These are phyloP conservation scores for Taphrina confusa DNA, from an alignment of 1,139 yeast species.

Conservation along the genomic window DNA sequence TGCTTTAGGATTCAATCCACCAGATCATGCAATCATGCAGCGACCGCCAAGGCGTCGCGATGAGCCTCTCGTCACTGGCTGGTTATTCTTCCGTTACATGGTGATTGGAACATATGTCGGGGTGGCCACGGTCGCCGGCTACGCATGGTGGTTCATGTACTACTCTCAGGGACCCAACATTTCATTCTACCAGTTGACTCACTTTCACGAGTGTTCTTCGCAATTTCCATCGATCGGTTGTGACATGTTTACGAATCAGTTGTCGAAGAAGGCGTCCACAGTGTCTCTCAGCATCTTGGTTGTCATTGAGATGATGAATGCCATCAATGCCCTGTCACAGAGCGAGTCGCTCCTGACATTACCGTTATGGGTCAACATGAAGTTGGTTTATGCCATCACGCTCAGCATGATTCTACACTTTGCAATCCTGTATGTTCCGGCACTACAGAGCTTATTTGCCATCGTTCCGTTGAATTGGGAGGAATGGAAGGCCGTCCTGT, in stretches of 20 bases:
- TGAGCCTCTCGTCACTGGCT: conserved; percentile 48
- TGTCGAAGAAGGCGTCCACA: conserved; percentile 47
- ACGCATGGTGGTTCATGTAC: conserved; percentile 50
- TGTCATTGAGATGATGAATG: conserved; percentile 51
- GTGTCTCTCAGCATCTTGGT: conserved; percentile 50
- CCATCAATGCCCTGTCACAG: conserved; percentile 49
- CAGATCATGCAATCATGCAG: conserved; percentile 46
- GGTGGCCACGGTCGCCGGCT: conserved; percentile 50
- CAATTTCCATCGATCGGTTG: conserved; percentile 48
- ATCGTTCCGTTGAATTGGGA: conserved; percentile 46
- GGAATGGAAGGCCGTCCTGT: conserved; percentile 49
- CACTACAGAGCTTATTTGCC: conserved; percentile 46
- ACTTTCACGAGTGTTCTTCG: conserved; percentile 47
- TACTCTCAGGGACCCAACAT: conserved; percentile 48
- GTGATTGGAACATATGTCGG: conserved; percentile 51
- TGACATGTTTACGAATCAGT: conserved; percentile 44
- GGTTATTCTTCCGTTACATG: conserved; percentile 49
- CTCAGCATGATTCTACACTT: conserved; percentile 48
- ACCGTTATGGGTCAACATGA: conserved; percentile 49
- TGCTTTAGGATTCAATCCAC: conserved; percentile 48
- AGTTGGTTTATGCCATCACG: conserved; percentile 47
- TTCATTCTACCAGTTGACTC: conserved; percentile 46
- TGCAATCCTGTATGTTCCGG: conserved; percentile 47
- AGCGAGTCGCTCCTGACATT: conserved; percentile 49
- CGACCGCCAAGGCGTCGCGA: conserved; percentile 46